Conservation (phyloP, 2,329 filamentous ascomycete species). For the Penicillium sp. region DNA sequence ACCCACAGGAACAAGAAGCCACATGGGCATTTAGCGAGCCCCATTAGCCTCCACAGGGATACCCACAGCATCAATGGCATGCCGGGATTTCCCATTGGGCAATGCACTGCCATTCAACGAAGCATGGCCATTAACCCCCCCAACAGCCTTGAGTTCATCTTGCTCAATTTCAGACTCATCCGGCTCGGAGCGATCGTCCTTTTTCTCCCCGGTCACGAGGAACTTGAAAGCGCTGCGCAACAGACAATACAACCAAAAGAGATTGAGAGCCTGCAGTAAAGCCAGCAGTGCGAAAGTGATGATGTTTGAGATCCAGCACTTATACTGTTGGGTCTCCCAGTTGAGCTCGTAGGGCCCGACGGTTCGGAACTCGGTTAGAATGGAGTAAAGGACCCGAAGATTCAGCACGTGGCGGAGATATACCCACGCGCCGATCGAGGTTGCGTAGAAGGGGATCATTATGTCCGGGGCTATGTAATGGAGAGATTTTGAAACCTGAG, state of each 20-base stretch:
- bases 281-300: constrained; percentile 43
- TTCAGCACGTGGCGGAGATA: constrained; percentile 76
- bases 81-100: background rate
- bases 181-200: constrained; percentile 49
- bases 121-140: background rate
- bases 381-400: constrained; percentile 41
- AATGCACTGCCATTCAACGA: background rate
- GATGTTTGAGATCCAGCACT: constrained; percentile 44
- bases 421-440: constrained; percentile 78
- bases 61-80: background rate
- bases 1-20: background rate
- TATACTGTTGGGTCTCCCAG: constrained; percentile 47
- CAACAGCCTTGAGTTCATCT: constrained; percentile 36
- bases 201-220: constrained; percentile 31
- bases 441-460: constrained; percentile 74
- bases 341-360: constrained; percentile 44
- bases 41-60: background rate
- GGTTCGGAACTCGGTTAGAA: constrained; percentile 43
- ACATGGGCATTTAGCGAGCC: background rate
- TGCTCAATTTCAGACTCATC: constrained; percentile 52
- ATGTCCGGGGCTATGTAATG: constrained; percentile 80
- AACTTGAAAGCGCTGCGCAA: constrained; percentile 39
- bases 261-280: constrained; percentile 41
- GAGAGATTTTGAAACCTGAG: constrained; percentile 77
- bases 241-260: constrained; percentile 45